Percentiles rank a stretch among this genome's conserved stretches.
These are phyloP conservation scores for Condylostoma magnum DNA, from an alignment of 169 alveolate genomes.

Conservation along the genomic window DNA sequence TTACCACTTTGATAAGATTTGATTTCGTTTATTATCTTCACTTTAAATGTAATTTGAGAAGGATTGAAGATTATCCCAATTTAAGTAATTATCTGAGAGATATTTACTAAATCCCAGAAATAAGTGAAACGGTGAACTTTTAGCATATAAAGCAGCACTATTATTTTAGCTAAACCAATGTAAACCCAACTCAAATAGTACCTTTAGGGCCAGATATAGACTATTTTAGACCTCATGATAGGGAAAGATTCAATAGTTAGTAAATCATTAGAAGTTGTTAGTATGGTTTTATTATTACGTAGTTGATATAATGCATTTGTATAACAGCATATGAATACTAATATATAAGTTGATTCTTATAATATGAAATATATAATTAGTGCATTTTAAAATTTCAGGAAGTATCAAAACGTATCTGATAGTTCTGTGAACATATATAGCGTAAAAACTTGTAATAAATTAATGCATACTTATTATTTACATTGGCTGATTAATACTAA, in stretches of 20 bases:
- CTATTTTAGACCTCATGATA: slow-evolving; percentile 16
- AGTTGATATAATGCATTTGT: no score
- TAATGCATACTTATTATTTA: no score
- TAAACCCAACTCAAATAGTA: slow-evolving; percentile 38
- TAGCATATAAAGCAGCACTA: slow-evolving; percentile 48
- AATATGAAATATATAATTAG: no score
- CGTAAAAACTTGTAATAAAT: no score
- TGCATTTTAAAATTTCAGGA: no score
- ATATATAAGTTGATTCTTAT: no score
- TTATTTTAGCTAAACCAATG: slow-evolving; percentile 35
- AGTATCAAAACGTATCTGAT: no score
- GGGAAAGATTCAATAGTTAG: slow-evolving; percentile 5
- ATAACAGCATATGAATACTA: no score
- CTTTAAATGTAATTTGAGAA: slow-evolving; percentile 42
- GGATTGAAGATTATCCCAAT: slow-evolving; percentile 39
- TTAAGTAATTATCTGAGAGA: slow-evolving; percentile 36
- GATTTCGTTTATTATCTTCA: slow-evolving; percentile 49
- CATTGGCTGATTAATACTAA: no score
- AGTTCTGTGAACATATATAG: no score
- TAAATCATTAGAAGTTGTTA: no score
- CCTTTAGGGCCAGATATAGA: slow-evolving; percentile 37
- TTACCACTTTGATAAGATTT: slow-evolving; percentile 47
- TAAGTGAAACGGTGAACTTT: slow-evolving; percentile 38
- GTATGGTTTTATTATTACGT: no score
- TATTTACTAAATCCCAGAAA: slow-evolving; percentile 19